phyloP scores from a whole-genome alignment of 2,329 filamentous ascomycete genomes.

The Geosmithia morbida region DNA sequence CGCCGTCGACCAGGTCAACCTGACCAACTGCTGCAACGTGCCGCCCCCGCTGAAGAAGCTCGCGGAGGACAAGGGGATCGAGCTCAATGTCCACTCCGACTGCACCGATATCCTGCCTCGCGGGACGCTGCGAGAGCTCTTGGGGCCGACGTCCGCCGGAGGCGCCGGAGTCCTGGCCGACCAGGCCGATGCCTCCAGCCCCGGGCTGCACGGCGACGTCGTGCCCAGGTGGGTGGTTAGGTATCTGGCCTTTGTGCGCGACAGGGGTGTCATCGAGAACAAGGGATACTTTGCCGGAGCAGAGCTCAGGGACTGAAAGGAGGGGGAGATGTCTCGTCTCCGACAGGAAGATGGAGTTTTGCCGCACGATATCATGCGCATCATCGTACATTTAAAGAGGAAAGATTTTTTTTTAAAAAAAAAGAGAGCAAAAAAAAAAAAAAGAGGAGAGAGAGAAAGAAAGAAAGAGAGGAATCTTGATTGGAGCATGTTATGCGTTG shows the following conservation, averaged over 20 bases:
- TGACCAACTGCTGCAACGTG: slow-evolving; percentile 90
- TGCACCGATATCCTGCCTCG: slow-evolving; percentile 81
- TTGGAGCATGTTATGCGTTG: background rate
- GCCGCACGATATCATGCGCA: background rate
- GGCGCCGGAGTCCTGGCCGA: slow-evolving; percentile 67
- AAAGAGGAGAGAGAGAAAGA: no score
- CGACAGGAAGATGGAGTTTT: no score
- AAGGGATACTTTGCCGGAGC: slow-evolving; percentile 94
- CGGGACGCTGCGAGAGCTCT: slow-evolving; percentile 70
- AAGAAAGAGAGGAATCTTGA: no score
- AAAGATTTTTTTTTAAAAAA: background rate
- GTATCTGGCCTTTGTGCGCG: slow-evolving; percentile 88
- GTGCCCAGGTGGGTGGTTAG: slow-evolving; percentile 91
- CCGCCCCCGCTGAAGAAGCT: slow-evolving; percentile 74
- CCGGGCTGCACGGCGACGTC: slow-evolving; percentile 61
- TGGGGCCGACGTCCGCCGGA: slow-evolving; percentile 50
- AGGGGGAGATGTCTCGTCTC: no score
- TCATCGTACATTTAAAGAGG: background rate
- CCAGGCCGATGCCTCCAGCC: slow-evolving; percentile 24
- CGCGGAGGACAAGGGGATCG: slow-evolving; percentile 71
- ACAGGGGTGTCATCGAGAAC: slow-evolving; percentile 92
- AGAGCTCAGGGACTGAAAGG: slow-evolving; percentile 41
- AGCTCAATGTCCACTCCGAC: slow-evolving; percentile 87
- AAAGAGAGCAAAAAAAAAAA: background rate
- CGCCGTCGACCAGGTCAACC: slow-evolving; percentile 87